Base-by-base conservation (phyloP, 257 asterid species). In the Plantago major region DNA sequence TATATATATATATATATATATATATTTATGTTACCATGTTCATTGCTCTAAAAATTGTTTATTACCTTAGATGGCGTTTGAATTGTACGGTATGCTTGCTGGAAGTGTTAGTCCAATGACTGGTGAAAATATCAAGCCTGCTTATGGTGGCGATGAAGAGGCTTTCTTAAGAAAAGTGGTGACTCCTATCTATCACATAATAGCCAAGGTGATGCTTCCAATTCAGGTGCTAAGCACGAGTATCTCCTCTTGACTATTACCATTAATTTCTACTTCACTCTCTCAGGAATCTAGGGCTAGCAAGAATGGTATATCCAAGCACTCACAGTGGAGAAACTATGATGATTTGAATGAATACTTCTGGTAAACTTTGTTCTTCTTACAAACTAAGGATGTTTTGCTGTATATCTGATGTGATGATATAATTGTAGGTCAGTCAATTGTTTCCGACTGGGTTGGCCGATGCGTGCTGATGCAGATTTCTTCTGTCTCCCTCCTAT, bases 381-480 rank as follows among this genome's bases (percentile, higher is more conserved):
- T 45, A 11, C 42, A 38, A n/a, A 48, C 52, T 67, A 44, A 49
- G 13, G 28, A 16, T 26, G 17, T 17, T 49, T 17, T 15, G 18
- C 22, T 30, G 9, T 67, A 69, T 60, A 66, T 72, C 74, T 66
- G 56, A 74, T 63, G 18, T 49, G 42, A 61, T 63, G 65, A 70
- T 70, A 71, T 44, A 51, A 58, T 57, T 83, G 86, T 70, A 92
- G 99, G 99, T 92, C 97, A 14, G 86, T 76, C 46, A 75, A 83
- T 71, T 92, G 99, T 71, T 92, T 92, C 78, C 83, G 79, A 78
- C 77, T 92, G 47, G 96, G 97, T 60, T 92, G 99, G 99, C 99
- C 99, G 22, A 92, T 92, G 99, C 97, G 99, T 71, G 89, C 76
- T 67, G 95, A 83, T 81, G 89, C 97, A 65, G 99, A 92, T 86